phyloP scores from a whole-genome alignment of 1,284 basidiomycete genomes.

The Boletus semigastroideus region DNA sequence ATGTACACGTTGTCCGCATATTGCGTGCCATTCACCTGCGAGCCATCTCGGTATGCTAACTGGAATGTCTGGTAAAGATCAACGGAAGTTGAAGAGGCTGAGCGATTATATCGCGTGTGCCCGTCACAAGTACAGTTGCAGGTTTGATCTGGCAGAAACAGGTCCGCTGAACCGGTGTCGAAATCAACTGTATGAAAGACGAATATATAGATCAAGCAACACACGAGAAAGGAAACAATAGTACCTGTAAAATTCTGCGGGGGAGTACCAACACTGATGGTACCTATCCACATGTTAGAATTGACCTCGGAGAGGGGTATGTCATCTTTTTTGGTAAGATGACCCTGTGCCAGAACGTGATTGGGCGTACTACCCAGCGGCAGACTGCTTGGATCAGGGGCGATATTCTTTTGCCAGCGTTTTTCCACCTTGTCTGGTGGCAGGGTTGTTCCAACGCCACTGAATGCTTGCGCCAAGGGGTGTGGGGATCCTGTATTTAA shows the following conservation, averaged over 20 bases:
- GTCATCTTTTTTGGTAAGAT: slow-evolving; percentile 11
- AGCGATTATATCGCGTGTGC: slow-evolving; percentile 36
- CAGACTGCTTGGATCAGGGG: neutral
- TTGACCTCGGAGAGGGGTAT: slow-evolving; percentile 34
- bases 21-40: slow-evolving; percentile 31
- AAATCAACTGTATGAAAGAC: slow-evolving; percentile 39
- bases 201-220: neutral
- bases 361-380: neutral
- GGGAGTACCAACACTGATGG: slow-evolving; percentile 44
- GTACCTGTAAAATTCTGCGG: slow-evolving; percentile 33
- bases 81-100: slow-evolving; percentile 30
- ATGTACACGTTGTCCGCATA: slow-evolving; percentile 36
- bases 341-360: neutral
- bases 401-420: slow-evolving; percentile 5
- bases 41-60: slow-evolving; percentile 34
- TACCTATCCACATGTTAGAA: slow-evolving; percentile 38
- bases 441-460: neutral
- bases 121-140: slow-evolving; percentile 39
- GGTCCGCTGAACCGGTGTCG: slow-evolving; percentile 38
- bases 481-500: slow-evolving; percentile 41
- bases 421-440: slow-evolving; percentile 7
- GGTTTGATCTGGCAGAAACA: slow-evolving; percentile 39
- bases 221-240: neutral
- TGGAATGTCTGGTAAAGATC: slow-evolving; percentile 26
- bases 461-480: slow-evolving; percentile 24